A percentile compares a stretch with the other conserved stretches of the same genome.
Conservation (phyloP, 805 yeast genomes). For the Starmera amethionina region DNA sequence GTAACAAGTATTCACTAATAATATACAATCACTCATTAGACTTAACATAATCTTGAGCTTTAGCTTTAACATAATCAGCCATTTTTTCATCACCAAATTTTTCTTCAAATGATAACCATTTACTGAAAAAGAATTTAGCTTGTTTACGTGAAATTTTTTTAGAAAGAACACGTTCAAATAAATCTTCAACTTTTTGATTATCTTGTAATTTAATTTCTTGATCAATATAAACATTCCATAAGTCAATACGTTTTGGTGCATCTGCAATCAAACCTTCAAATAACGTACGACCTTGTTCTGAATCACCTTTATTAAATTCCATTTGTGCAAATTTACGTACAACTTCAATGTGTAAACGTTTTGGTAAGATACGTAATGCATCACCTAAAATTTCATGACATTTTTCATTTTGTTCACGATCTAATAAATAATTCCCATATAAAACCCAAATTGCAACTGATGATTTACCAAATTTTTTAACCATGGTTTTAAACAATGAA, state of each 20-base stretch:
- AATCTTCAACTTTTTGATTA: constrained; percentile 57
- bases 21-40: constrained; percentile 2
- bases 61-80: constrained; percentile 78
- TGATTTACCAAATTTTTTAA: constrained; percentile 71
- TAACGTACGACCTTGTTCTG: constrained; percentile 90
- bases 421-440: constrained; percentile 70
- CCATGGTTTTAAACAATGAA: constrained; percentile 50
- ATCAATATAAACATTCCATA: constrained; percentile 94
- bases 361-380: constrained; percentile 63
- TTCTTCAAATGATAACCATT: constrained; percentile 82
- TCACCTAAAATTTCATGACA: constrained; percentile 69
- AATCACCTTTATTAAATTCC: constrained; percentile 79
- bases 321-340: constrained; percentile 84
- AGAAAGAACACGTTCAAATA: constrained; percentile 71
- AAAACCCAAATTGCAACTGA: constrained; percentile 67
- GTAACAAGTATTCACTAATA: too few relatives aligned
- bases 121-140: constrained; percentile 89
- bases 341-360: constrained; percentile 65
- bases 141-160: constrained; percentile 71
- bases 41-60: constrained; percentile 70
- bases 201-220: constrained; percentile 74
- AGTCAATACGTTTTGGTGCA: constrained; percentile 83
- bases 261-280: constrained; percentile 88
- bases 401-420: constrained; percentile 40
- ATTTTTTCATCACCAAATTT: constrained; percentile 56